A percentile compares a stretch with the other conserved stretches of the same genome.
phyloP scores from a whole-genome alignment of 2,329 filamentous ascomycete genomes.

The Claviceps pazoutovae region DNA sequence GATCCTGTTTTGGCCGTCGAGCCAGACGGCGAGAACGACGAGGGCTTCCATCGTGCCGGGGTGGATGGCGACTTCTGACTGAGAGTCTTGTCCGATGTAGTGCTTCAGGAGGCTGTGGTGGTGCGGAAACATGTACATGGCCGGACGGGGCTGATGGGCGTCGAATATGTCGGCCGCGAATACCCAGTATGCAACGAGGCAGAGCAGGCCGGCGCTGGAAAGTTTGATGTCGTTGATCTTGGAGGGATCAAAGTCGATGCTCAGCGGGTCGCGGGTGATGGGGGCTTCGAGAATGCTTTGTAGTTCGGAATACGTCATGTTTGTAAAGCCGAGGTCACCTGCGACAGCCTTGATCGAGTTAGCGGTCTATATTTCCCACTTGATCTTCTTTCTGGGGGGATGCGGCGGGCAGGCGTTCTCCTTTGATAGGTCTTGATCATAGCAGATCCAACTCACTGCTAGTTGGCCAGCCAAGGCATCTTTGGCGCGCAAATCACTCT shows the following conservation, averaged over 20 bases:
- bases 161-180: constrained; percentile 49
- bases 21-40: constrained; percentile 44
- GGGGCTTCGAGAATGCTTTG: constrained; percentile 28
- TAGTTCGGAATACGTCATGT: constrained; percentile 31
- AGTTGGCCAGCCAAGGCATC: constrained; percentile 60
- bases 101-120: constrained; percentile 39
- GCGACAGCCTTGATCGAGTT: constrained; percentile 38
- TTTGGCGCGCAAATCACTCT: constrained; percentile 44
- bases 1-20: constrained; percentile 36
- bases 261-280: constrained; percentile 30
- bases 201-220: constrained; percentile 44
- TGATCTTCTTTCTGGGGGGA: too few species aligned
- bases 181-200: constrained; percentile 46
- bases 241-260: constrained; percentile 29
- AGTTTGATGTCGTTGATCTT: constrained; percentile 39
- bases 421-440: too few species aligned
- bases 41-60: constrained; percentile 46
- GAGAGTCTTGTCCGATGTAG: constrained; percentile 38
- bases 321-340: constrained; percentile 43
- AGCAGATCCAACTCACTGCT: constrained; percentile 34
- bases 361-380: too few species aligned
- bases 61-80: constrained; percentile 32
- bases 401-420: too few species aligned
- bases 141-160: constrained; percentile 37
- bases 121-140: constrained; percentile 45